Evolutionary conservation across 1,284 basidiomycete species (phyloP).

Genomic region (Naganishia sp.): DNA sequence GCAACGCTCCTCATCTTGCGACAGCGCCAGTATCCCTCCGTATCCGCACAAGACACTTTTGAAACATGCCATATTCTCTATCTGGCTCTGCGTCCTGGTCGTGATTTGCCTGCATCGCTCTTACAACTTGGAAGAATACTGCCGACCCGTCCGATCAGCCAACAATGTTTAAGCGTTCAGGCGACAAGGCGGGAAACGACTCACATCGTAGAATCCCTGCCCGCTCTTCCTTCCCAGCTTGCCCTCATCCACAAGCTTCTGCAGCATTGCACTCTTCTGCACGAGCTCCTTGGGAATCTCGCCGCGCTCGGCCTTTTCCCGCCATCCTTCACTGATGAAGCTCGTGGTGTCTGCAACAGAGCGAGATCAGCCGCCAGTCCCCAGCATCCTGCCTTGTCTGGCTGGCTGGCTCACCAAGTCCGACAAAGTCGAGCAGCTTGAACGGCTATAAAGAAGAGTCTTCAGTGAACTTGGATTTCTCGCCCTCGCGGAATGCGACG

Average conservation of each 20-base stretch:
- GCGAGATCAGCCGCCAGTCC: background rate
- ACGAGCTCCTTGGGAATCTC: conserved; percentile 57
- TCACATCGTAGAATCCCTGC: conserved; percentile 53
- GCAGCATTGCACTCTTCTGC: conserved; percentile 54
- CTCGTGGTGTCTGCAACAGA: conserved; percentile 49
- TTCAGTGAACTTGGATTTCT: background rate
- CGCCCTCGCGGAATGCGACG: conserved; percentile 31
- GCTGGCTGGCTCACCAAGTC: conserved; percentile 54
- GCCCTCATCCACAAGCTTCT: conserved; percentile 59
- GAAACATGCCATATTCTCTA: no score
- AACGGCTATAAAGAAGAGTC: conserved; percentile 56
- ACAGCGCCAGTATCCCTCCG: no score
- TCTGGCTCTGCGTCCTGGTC: no score
- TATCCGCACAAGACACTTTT: no score
- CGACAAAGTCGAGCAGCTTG: conserved; percentile 61
- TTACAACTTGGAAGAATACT: no score
- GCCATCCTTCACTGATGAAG: conserved; percentile 61
- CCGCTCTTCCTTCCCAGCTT: conserved; percentile 61
- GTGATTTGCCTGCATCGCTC: no score
- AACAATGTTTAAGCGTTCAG: no score
- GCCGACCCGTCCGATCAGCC: no score
- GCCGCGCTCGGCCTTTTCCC: conserved; percentile 55
- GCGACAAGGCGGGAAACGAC: conserved; percentile 23
- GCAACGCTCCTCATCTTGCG: no score
- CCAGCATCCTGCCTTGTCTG: no score